Base-by-base conservation (phyloP, 805 yeast species). In the Cyberlindnera mycetangii region DNA sequence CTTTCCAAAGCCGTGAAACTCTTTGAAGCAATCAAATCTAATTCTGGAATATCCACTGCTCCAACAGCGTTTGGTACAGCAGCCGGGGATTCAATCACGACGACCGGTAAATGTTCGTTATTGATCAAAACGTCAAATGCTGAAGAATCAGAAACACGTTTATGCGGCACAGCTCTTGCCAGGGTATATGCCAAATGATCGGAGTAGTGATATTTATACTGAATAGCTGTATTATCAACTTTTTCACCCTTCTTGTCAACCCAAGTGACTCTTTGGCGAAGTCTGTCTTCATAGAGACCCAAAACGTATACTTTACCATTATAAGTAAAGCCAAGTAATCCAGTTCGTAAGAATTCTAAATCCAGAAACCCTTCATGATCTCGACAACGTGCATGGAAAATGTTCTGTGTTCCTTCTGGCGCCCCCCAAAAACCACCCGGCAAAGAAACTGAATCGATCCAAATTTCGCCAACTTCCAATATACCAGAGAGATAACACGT, bases 361-460 rank as follows among this genome's bases (percentile, higher is more conserved):
- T 85, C 89, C 17, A 86, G 61, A 2, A 73, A 66, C 0, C 95
- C 95, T 42, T 77, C 75, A 38, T 82, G 81, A 50, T 84, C 90
- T 32, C 79, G 70, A 56, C 95, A 86, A 50, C 79, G 77, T 0
- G 96, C 96, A 56, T 85, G 93, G 65, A 89, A 89, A 2, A 88
- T 83, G 48, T 72, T 75, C 47, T 78, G 81, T 0, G 95, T 85
- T 35, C 85, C 88, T 40, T 68, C 79, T 20, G 66, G 81, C 16
- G 77, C 62, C 1, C 81, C 90, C 83, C 89, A 89, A 58, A 85
- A 87, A 0, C 96, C 96, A 14, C 96, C 97, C 2, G 95, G 83
- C 7, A 93, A 66, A 48, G 95, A 85, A 2, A 92, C 92, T 34
- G 95, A 84, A 56, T 90, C 97, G n/a, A 93, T 86, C 98, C 98